Conservation (phyloP, 73 alveolate genomes). For the Vitrella brassicaformis region DNA sequence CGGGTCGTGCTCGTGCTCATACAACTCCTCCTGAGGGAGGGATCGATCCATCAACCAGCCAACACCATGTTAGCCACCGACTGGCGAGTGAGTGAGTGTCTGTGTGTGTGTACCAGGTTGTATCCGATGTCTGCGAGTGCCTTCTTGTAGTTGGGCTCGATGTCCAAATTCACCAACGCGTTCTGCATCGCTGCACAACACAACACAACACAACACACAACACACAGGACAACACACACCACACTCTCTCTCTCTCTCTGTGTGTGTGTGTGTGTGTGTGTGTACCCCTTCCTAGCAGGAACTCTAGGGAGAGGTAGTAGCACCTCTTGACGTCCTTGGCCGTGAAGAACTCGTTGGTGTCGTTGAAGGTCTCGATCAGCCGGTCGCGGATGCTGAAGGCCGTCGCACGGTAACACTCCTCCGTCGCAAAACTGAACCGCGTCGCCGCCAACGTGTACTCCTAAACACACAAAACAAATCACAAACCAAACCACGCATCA, state of each 20-base stretch:
- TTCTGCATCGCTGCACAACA: conserved; percentile 58
- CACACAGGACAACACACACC: background rate
- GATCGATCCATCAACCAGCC: background rate
- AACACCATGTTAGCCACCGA: background rate
- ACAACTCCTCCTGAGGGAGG: conserved; percentile 63
- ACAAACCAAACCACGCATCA: conserved; percentile 19
- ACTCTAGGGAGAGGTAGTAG: conserved; percentile 91
- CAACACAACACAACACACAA: background rate
- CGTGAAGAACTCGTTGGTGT: conserved; percentile 52
- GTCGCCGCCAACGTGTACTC: conserved; percentile 83
- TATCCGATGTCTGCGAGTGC: background rate
- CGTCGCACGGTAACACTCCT: conserved; percentile 74
- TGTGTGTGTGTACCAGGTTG: background rate
- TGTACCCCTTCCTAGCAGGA: conserved; percentile 76
- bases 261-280: background rate
- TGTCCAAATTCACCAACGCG: conserved; percentile 80
- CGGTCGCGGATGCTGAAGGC: conserved; percentile 89
- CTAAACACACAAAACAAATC: conserved; percentile 12
- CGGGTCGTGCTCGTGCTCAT: conserved; percentile 94
- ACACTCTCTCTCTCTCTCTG: background rate
- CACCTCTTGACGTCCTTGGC: conserved; percentile 35
- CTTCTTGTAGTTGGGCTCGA: conserved; percentile 72
- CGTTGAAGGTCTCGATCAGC: conserved; percentile 86
- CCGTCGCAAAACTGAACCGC: conserved; percentile 65
- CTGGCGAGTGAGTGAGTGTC: background rate